phyloP scores from a whole-genome alignment of 352 stramenopile genomes.

The Globisporangium okanoganense region DNA sequence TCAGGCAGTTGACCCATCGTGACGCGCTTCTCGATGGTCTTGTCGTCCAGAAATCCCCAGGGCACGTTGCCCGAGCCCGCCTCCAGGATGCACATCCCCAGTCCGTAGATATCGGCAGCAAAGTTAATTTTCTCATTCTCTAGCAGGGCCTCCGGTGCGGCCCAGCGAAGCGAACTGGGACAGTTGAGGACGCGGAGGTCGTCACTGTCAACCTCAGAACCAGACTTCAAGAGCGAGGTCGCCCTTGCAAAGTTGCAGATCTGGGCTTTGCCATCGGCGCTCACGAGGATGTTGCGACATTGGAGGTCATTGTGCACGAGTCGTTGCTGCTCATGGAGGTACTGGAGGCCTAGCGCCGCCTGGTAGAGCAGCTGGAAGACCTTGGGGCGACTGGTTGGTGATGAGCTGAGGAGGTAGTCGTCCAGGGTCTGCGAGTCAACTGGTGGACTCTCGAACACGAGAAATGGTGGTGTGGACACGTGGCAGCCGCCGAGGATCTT shows the following conservation, averaged over 20 bases:
- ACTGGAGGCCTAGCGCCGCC: slow-evolving; percentile 43
- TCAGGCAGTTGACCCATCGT: slow-evolving; percentile 36
- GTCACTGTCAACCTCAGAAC: neutral
- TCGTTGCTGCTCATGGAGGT: slow-evolving; percentile 39
- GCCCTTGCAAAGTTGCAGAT: slow-evolving; percentile 28
- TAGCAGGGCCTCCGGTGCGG: slow-evolving; percentile 42
- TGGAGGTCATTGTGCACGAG: slow-evolving; percentile 51
- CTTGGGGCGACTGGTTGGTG: slow-evolving; percentile 19
- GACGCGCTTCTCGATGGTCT: slow-evolving; percentile 36
- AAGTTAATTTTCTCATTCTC: slow-evolving; percentile 3
- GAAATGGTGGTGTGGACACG: slow-evolving; percentile 38
- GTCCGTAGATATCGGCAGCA: slow-evolving; percentile 48
- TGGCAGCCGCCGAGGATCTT: slow-evolving; percentile 50
- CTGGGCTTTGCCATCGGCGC: slow-evolving; percentile 51
- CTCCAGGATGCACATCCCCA: slow-evolving; percentile 67
- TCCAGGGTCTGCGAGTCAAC: slow-evolving; percentile 40
- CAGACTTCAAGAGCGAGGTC: neutral
- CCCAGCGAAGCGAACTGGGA: slow-evolving; percentile 39
- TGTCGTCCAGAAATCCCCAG: slow-evolving; percentile 50
- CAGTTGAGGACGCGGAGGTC: neutral
- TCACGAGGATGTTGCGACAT: slow-evolving; percentile 55
- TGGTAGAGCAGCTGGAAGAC: slow-evolving; percentile 44
- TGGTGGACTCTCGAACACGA: slow-evolving; percentile 44
- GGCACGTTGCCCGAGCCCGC: slow-evolving; percentile 55
- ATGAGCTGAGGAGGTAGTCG: slow-evolving; percentile 38